These are phyloP conservation scores for Hyaloscypha bicolor DNA, from an alignment of 495 filamentous ascomycete genomes.

Conservation along the genomic window DNA sequence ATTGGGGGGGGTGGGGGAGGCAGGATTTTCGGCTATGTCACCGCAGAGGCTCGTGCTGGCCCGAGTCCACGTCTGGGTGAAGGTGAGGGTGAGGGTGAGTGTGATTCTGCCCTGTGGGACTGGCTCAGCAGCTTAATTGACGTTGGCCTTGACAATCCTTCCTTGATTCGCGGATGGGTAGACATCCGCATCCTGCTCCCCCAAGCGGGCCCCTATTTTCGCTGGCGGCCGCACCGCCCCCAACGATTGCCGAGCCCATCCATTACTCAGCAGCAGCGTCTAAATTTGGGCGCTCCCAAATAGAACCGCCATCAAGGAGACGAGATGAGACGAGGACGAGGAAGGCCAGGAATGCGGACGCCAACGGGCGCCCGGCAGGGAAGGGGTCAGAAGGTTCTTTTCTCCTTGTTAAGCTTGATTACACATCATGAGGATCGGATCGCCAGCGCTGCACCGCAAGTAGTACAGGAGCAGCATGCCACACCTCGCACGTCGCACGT, in stretches of 20 bases:
- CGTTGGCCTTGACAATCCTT: background rate
- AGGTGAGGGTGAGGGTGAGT: background rate
- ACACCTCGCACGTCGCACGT: background rate
- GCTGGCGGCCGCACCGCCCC: background rate
- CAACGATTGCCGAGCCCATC: background rate
- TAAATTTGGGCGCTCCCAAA: background rate
- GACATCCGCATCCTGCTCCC: background rate
- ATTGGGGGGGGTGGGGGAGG: background rate
- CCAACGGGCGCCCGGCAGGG: too few relatives aligned
- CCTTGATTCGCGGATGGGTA: background rate
- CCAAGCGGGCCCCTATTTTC: background rate
- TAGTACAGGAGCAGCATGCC: background rate
- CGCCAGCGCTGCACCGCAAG: background rate
- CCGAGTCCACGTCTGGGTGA: too few relatives aligned
- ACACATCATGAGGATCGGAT: background rate
- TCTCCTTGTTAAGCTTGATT: background rate
- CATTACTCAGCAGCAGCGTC: background rate
- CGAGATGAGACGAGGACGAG: background rate
- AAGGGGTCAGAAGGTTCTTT: too few relatives aligned
- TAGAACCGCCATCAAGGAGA: background rate
- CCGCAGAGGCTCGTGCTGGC: background rate
- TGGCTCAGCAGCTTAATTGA: background rate
- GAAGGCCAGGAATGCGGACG: background rate
- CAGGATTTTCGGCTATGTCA: background rate
- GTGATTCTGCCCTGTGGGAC: conserved; percentile 2